These are phyloP conservation scores for Globisporangium middletonii DNA, from an alignment of 352 stramenopile genomes.

Conservation along the genomic window DNA sequence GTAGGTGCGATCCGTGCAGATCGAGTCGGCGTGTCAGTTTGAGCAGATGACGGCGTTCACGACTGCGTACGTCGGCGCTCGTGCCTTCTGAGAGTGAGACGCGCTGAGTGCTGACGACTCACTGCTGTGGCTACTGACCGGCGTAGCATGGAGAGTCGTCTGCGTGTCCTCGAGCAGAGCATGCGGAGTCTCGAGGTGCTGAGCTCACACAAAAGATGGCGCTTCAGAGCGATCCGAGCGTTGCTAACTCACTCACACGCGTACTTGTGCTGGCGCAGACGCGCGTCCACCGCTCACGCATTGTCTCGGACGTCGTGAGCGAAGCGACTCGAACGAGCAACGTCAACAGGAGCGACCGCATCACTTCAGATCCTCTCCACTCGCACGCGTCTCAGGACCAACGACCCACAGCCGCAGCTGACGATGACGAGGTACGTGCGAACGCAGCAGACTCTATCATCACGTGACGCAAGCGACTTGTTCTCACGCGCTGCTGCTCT, in stretches of 20 bases:
- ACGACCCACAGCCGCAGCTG: too few relatives aligned
- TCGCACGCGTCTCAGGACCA: too few relatives aligned
- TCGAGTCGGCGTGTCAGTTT: constrained; percentile 15
- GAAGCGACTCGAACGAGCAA: background rate
- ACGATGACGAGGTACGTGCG: too few relatives aligned
- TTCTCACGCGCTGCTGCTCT: background rate
- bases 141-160: constrained; percentile 14
- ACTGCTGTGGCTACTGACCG: background rate
- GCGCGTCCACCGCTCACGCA: background rate
- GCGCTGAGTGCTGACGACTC: background rate
- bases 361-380: too few relatives aligned
- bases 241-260: background rate
- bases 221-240: background rate
- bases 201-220: background rate
- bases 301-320: background rate
- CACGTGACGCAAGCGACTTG: too few relatives aligned
- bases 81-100: background rate
- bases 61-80: constrained; percentile 5
- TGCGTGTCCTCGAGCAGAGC: constrained; percentile 12
- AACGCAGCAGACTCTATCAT: too few relatives aligned
- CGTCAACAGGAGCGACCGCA: background rate
- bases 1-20: constrained; percentile 20
- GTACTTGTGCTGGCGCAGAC: background rate
- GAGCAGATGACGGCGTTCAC: constrained; percentile 18
- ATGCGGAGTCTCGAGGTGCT: constrained; percentile 10